Percentiles rank a stretch among this genome's conserved stretches.
Conservation (phyloP, 345 rosid genomes). For the Pugionium dolabratum region DNA sequence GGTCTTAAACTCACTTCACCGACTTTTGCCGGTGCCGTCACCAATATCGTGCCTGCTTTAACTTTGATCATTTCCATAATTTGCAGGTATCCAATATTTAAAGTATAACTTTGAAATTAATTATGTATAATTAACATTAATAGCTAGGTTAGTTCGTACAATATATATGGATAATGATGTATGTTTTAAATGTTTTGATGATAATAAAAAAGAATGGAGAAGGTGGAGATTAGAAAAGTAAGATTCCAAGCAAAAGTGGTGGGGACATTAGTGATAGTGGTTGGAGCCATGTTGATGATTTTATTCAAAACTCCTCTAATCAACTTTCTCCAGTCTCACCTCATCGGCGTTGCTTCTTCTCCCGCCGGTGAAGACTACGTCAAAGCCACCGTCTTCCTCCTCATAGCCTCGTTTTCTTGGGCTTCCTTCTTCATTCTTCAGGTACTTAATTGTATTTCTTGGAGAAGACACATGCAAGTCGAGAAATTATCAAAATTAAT, state of each 20-base stretch:
- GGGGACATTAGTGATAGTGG: constrained; percentile 82
- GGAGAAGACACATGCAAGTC: neutral
- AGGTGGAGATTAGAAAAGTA: constrained; percentile 62
- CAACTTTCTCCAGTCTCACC: constrained; percentile 59
- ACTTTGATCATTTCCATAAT: constrained; percentile 78
- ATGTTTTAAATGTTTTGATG: constrained; percentile 21
- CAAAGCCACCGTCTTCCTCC: constrained; percentile 74
- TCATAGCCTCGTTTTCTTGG: constrained; percentile 91
- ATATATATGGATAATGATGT: constrained; percentile 2
- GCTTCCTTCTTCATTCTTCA: constrained; percentile 80
- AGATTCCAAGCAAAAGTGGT: constrained; percentile 81
- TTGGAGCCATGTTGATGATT: constrained; percentile 84
- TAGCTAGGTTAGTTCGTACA: too few species aligned
- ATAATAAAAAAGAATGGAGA: constrained; percentile 72
- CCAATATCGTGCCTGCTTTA: constrained; percentile 89
- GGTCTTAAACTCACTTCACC: constrained; percentile 88
- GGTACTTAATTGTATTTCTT: constrained; percentile 34
- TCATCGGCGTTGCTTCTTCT: constrained; percentile 31
- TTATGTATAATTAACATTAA: neutral
- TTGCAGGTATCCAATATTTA: constrained; percentile 40
- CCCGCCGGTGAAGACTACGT: constrained; percentile 48
- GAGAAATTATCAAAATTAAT: neutral
- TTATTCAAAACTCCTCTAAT: constrained; percentile 69
- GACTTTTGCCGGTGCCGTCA: constrained; percentile 85
- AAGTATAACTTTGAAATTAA: neutral